These are phyloP conservation scores for Trichoderma breve DNA, from an alignment of 2,329 filamentous ascomycete genomes.

Conservation along the genomic window DNA sequence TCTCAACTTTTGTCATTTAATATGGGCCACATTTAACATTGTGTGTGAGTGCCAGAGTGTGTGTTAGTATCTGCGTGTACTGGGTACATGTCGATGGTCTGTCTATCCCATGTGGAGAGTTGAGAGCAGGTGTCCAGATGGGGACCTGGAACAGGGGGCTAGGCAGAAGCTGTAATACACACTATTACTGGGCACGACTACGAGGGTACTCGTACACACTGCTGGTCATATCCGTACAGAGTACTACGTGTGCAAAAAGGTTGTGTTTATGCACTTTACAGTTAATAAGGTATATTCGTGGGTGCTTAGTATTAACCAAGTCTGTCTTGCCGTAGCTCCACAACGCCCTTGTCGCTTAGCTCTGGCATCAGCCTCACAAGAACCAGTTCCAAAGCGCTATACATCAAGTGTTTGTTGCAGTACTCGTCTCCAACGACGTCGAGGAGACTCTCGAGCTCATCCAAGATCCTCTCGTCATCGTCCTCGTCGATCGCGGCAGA, in stretches of 20 bases:
- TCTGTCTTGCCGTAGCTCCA: slow-evolving; percentile 72
- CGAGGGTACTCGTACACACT: background rate
- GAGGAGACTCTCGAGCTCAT: slow-evolving; percentile 64
- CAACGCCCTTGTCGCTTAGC: slow-evolving; percentile 67
- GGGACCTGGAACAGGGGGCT: background rate
- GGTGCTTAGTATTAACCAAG: slow-evolving; percentile 38
- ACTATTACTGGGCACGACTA: background rate
- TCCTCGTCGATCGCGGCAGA: slow-evolving; percentile 8
- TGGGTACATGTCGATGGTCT: slow-evolving; percentile 1
- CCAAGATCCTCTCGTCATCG: slow-evolving; percentile 44
- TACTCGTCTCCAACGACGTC: slow-evolving; percentile 78
- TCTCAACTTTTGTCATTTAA: background rate
- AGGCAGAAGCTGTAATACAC: background rate
- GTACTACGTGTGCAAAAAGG: background rate
- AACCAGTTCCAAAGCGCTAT: slow-evolving; percentile 75
- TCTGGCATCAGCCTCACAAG: slow-evolving; percentile 84
- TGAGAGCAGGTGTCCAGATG: background rate
- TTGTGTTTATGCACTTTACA: background rate
- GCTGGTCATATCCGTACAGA: background rate
- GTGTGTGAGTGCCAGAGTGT: background rate
- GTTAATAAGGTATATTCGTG: background rate
- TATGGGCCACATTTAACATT: background rate
- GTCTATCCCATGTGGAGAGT: slow-evolving; percentile 4
- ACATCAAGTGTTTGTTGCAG: slow-evolving; percentile 90
- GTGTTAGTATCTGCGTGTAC: background rate